Base-by-base conservation (phyloP, 768 basidiomycete genomes). In the Collybia sordida region DNA sequence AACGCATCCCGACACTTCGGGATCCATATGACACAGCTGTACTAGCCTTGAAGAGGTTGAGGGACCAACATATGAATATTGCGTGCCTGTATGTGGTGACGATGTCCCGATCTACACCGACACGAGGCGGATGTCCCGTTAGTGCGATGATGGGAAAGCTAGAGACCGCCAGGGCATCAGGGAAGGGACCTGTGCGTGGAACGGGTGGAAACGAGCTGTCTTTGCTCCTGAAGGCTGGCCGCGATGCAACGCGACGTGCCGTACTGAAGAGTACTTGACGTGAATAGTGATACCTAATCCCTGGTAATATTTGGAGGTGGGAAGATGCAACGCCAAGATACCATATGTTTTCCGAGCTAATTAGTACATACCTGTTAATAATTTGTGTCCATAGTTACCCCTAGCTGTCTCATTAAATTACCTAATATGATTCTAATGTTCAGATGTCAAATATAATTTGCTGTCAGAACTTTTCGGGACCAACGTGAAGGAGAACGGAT, bases 161-260 rank as follows among this genome's bases (percentile, higher is more conserved):
- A 52, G 71, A 78, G 45, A 18, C 36, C 8, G 45, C 36, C 35
- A 25, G 23, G 8, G 64, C 58, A 15, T 66, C 69, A 38, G 70
- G 71, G 55, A 56, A 75, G 42, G 80, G 80, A 0, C 83, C 79
- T 18, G 78, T 82, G 14, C 80, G 83, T 35, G 96, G 96, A 2
- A 98, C 96, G 0, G 96, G 96, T 24, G 96, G 96, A 2, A 97
- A 87, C 53, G 83, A 86, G 34, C 72, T 98, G 18, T 82, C 91
- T 11, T 67, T 80, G 9, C 81, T 97, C 41, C 75, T 99, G 51
- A 98, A 97, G 69, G 84, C 88, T 17, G 91, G 90, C 11, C 80
- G 96, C 50, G 95, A 97, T 58, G 90, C 93, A 24, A 98, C 96
- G 5, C 62, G 70, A 48, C 79, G 90, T 8, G 72, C 88, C 8